These are phyloP conservation scores for Cercospora brassicicola DNA, from an alignment of 2,329 filamentous ascomycete species.

Conservation along the genomic window DNA sequence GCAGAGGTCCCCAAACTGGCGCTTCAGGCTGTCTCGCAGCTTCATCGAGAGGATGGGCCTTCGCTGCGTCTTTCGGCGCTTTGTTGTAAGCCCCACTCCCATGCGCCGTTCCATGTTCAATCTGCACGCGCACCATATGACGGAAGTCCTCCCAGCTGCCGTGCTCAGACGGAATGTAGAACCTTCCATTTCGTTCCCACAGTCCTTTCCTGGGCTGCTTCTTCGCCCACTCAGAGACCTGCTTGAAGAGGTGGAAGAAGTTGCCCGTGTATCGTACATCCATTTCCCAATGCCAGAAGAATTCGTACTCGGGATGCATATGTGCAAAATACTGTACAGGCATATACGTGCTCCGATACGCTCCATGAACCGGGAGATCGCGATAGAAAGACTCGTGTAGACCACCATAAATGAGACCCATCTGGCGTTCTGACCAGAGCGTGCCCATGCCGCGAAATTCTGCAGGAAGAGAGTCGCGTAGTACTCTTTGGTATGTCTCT, in stretches of 20 bases:
- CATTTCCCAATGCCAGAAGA: constrained; percentile 96
- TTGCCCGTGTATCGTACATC: constrained; percentile 88
- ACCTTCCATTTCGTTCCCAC: constrained; percentile 75
- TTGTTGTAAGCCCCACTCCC: constrained; percentile 48
- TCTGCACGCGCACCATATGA: constrained; percentile 63
- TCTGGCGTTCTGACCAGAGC: constrained; percentile 55
- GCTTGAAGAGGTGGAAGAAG: constrained; percentile 76
- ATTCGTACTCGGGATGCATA: constrained; percentile 83
- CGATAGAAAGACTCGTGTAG: constrained; percentile 53
- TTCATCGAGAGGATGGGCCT: constrained; percentile 46
- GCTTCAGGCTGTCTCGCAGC: constrained; percentile 45
- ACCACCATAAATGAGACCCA: constrained; percentile 56
- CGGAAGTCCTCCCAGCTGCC: constrained; percentile 72
- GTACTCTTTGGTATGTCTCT: constrained; percentile 68
- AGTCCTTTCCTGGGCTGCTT: constrained; percentile 68
- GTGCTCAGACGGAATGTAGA: constrained; percentile 71
- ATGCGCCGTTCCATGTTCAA: constrained; percentile 53
- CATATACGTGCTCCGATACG: constrained; percentile 78
- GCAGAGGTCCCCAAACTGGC: constrained; percentile 53
- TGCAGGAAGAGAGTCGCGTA: constrained; percentile 48
- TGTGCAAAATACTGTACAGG: constrained; percentile 91
- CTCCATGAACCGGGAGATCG: constrained; percentile 67
- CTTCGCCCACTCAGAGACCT: constrained; percentile 65
- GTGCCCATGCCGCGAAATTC: constrained; percentile 56
- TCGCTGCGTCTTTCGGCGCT: constrained; percentile 33